phyloP scores from a whole-genome alignment of 2,329 filamentous ascomycete species.

The Phyllosticta capitalensis region DNA sequence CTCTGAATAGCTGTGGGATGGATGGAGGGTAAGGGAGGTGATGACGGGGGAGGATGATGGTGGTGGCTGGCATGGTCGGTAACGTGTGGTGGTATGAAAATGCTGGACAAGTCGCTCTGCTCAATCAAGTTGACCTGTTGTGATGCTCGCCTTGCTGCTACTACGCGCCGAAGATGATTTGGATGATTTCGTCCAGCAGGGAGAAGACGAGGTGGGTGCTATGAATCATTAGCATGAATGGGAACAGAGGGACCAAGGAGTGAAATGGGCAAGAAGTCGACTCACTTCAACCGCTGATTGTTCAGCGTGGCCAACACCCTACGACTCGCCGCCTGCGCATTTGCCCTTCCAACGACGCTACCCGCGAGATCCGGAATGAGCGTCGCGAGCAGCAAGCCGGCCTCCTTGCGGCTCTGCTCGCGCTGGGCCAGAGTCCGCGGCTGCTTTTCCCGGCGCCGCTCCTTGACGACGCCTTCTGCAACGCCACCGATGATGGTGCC shows the following conservation, averaged over 20 bases:
- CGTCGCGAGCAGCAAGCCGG: slow-evolving; percentile 78
- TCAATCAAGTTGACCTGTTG: neutral
- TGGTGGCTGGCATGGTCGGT: neutral
- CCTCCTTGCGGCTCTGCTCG: slow-evolving; percentile 72
- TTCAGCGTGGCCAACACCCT: slow-evolving; percentile 87
- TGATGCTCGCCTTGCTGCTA: neutral
- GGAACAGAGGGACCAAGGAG: neutral
- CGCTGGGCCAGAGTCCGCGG: slow-evolving; percentile 64
- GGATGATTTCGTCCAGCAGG: slow-evolving; percentile 39
- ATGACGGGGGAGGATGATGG: neutral
- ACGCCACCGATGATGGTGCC: neutral
- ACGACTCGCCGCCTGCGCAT: slow-evolving; percentile 82
- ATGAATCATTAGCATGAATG: neutral
- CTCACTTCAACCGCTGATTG: slow-evolving; percentile 80
- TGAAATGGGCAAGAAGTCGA: slow-evolving; percentile 19
- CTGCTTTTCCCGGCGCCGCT: neutral
- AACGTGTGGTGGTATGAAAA: neutral
- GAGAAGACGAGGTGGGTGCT: slow-evolving; percentile 43
- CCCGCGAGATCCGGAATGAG: slow-evolving; percentile 84
- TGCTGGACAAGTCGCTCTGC: neutral
- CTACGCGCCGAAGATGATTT: slow-evolving; percentile 30
- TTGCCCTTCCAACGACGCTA: slow-evolving; percentile 84
- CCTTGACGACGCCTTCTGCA: slow-evolving; percentile 12
- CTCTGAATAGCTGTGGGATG: neutral
- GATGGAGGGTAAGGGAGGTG: neutral